Evolutionary conservation across 2,329 filamentous ascomycete genomes (phyloP).

Genomic region (Delphinella strobiligena): DNA sequence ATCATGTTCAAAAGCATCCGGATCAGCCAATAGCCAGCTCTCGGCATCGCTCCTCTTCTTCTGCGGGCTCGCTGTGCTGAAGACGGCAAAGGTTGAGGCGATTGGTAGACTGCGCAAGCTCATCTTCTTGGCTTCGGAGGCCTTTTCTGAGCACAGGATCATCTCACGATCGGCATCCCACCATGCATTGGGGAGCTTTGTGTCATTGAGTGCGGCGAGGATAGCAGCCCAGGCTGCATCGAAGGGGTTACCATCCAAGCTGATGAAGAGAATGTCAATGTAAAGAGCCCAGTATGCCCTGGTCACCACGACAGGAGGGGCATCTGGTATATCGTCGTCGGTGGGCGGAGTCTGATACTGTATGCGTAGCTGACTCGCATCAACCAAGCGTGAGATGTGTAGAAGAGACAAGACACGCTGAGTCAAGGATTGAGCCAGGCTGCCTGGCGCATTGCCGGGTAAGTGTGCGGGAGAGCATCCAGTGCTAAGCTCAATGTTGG

Average conservation of each 20-base stretch:
- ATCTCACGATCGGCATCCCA: constrained; percentile 76
- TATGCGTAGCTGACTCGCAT: constrained; percentile 59
- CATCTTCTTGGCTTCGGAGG: constrained; percentile 44
- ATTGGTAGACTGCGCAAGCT: constrained; percentile 57
- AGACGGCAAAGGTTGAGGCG: constrained; percentile 66
- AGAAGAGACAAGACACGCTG: constrained; percentile 68
- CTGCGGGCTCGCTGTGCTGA: constrained; percentile 45
- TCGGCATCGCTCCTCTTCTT: constrained; percentile 28
- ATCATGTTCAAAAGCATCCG: constrained; percentile 79
- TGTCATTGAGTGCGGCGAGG: constrained; percentile 67
- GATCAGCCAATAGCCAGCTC: constrained; percentile 71
- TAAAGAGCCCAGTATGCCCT: constrained; percentile 93
- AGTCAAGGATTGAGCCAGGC: constrained; percentile 72
- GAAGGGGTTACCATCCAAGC: constrained; percentile 81
- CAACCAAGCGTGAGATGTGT: constrained; percentile 56
- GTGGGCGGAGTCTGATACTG: constrained; percentile 33
- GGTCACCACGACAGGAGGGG: constrained; percentile 35
- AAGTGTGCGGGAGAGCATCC: constrained; percentile 79
- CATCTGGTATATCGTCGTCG: constrained; percentile 33
- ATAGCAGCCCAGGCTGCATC: constrained; percentile 83
- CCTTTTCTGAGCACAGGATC: constrained; percentile 59
- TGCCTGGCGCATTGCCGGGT: constrained; percentile 68
- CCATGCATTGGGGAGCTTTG: constrained; percentile 62
- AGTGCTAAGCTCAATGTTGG: constrained; percentile 85
- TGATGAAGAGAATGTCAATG: constrained; percentile 90